Evolutionary conservation across 2,329 filamentous ascomycete species (phyloP), one percentile per base, ranked within the genome.

Genomic region (Lizonia empirigonia): DNA sequence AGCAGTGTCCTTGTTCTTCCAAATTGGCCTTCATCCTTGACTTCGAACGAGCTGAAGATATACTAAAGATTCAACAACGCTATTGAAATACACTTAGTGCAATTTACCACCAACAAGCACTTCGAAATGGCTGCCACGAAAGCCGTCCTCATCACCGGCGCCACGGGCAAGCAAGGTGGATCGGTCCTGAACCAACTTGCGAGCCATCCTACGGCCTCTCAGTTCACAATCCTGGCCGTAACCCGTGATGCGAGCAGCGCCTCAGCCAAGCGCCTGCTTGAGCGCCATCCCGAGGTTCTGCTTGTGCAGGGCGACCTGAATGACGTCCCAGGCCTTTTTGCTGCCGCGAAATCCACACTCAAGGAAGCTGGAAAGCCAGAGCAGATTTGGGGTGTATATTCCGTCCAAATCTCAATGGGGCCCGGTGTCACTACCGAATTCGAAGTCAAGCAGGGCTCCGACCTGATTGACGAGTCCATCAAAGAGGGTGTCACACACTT

Each of bases 371-470:
- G 55, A 18, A 58, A 65, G 19, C 65, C 69, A 1, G 54, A 64
- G 10, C 54, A 70, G 44, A 77, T 85, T 49, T 84, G 80, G 78
- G 83, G 83, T 3, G 83, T 87, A 5, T 88, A 82, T 70, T 83
- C 80, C 18, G 83, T 88, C 0, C 83, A 85, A 70, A 75, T 83
- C 35, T 74, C 74, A 32, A 62, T 74, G 53, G 76, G 75, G 36
- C 70, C 71, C 34, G 75, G 71, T 42, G 71, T 72, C 55, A 80
- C 73, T 7, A 67, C 73, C 33, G 74, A 74, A 29, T 64, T 66
- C 56, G 80, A 83, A 68, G 77, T 82, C 54, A 53, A 59, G 1
- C 84, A 88, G 67, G 85, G 85, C 44, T 84, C 79, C 32, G 76
- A 71, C 0, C 71, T 89, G 7, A 75, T 87, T 47, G 81, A 86